A percentile compares a stretch with the other conserved stretches of the same genome.
Evolutionary conservation across 306 rosid species (phyloP).

Genomic region (Begonia masoniana): DNA sequence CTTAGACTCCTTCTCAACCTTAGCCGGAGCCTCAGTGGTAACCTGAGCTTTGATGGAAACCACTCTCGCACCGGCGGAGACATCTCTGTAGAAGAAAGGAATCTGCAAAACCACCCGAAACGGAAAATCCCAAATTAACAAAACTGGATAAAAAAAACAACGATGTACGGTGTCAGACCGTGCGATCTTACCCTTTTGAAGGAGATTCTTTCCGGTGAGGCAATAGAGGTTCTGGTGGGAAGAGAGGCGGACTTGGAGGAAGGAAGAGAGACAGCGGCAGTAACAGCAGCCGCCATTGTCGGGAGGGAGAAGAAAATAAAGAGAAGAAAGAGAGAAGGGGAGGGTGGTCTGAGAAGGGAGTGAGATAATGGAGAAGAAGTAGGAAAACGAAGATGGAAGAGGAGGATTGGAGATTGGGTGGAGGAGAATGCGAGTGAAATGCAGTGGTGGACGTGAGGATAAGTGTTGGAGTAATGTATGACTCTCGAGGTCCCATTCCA

Average conservation of each 20-base stretch:
- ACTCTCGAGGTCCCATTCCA: no score
- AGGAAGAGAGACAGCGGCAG: constrained; percentile 80
- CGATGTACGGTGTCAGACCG: background rate
- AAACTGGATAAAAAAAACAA: background rate
- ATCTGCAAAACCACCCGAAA: constrained; percentile 24
- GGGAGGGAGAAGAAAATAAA: constrained; percentile 5
- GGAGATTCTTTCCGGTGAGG: constrained; percentile 41
- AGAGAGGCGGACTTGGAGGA: constrained; percentile 65
- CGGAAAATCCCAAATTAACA: background rate
- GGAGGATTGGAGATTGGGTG: constrained; percentile 62
- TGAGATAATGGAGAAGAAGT: background rate
- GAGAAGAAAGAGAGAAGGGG: background rate
- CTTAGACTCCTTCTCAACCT: constrained; percentile 69
- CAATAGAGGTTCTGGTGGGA: constrained; percentile 33
- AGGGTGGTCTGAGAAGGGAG: constrained; percentile 1
- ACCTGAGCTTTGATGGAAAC: constrained; percentile 72
- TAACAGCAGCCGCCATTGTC: constrained; percentile 75
- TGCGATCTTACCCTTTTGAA: constrained; percentile 44
- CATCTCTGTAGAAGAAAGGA: constrained; percentile 38
- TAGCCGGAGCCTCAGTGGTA: constrained; percentile 72
- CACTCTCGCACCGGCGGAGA: constrained; percentile 32
- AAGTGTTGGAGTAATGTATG: constrained; percentile 17
- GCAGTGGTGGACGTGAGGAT: constrained; percentile 58
- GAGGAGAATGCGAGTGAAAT: constrained; percentile 55
- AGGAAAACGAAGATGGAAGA: background rate